Conservation (phyloP, 257 asterid genomes). For the Solanum arcanum region DNA sequence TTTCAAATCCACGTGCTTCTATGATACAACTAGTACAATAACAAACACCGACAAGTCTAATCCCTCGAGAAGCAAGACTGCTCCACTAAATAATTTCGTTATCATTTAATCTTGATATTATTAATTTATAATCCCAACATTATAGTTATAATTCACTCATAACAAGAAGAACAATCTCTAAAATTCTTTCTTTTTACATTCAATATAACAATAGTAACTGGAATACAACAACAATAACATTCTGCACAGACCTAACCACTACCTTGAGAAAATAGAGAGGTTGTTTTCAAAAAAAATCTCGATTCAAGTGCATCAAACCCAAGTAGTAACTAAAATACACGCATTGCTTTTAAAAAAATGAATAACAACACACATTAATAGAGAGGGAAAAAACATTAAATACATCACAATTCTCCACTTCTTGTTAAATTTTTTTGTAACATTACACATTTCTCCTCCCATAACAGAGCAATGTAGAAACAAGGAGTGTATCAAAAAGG, state of each 20-base stretch:
- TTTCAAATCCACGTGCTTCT: too few species aligned
- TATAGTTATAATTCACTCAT: not conserved
- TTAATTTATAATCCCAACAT: not conserved
- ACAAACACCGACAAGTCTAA: not conserved
- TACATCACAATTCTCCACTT: not conserved
- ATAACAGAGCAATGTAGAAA: not conserved
- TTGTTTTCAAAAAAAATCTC: not conserved
- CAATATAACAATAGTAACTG: not conserved
- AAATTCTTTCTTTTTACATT: not conserved
- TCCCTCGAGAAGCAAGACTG: not conserved
- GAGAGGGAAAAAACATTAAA: not conserved
- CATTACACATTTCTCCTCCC: not conserved
- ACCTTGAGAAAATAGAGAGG: not conserved
- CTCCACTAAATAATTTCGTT: not conserved
- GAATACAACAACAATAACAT: not conserved
- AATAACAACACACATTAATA: not conserved
- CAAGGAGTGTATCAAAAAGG: not conserved
- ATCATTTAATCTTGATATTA: not conserved
- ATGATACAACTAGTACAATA: too few species aligned
- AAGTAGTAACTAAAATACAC: not conserved
- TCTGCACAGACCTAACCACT: not conserved
- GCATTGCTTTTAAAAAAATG: not conserved
- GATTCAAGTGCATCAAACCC: not conserved
- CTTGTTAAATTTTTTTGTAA: not conserved
- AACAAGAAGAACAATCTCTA: not conserved